Percentiles rank a stretch among this genome's conserved stretches.
These are phyloP conservation scores for Oryza officinalis DNA, from an alignment of 176 grass and related monocot species.

Conservation along the genomic window DNA sequence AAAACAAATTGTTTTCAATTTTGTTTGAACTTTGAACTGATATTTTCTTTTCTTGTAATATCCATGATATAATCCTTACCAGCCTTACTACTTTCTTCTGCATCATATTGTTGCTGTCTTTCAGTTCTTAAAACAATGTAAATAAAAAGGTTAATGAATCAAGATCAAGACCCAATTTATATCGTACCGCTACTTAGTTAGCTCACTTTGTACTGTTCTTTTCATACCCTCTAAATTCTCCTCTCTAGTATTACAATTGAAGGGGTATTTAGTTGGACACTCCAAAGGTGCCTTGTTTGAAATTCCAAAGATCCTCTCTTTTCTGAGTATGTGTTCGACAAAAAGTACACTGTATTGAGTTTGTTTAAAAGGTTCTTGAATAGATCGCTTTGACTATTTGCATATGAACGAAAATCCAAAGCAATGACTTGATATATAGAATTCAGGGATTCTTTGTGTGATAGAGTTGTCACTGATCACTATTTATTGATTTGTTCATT, in stretches of 20 bases:
- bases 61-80: neutral
- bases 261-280: slow-evolving; percentile 7
- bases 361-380: neutral
- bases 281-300: slow-evolving; percentile 1
- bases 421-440: neutral
- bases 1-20: neutral
- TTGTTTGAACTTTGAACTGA: neutral
- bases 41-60: neutral
- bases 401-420: neutral
- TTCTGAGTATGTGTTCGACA: neutral
- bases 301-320: neutral
- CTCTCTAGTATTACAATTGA: neutral
- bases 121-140: neutral
- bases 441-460: neutral
- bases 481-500: neutral
- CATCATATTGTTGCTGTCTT: neutral
- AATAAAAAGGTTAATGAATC: neutral
- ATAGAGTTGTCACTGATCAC: neutral
- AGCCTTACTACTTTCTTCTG: neutral
- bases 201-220: neutral
- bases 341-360: neutral
- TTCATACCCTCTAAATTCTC: neutral
- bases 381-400: neutral
- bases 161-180: neutral
- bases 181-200: neutral